A percentile compares a stretch with the other conserved stretches of the same genome.
Conservation (phyloP, 2,329 filamentous ascomycete species). For the Clonostachys rhizophaga region DNA sequence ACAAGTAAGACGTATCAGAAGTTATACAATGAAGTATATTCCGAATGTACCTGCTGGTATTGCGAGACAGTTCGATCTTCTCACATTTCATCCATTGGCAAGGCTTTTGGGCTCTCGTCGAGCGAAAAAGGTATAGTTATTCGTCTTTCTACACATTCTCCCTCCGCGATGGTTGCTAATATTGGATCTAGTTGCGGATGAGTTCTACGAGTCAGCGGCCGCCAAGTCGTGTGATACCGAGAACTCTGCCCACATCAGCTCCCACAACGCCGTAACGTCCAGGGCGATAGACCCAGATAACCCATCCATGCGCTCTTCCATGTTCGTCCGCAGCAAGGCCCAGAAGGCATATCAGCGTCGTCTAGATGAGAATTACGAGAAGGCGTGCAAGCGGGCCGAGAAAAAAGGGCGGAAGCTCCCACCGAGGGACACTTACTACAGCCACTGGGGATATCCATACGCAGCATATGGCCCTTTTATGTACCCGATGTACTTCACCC, state of each 20-base stretch:
- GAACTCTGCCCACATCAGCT: not conserved
- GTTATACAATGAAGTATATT: constrained; percentile 62
- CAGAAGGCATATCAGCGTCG: constrained; percentile 13
- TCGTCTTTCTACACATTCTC: no score
- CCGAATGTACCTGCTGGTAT: constrained; percentile 79
- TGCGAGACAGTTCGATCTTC: constrained; percentile 53
- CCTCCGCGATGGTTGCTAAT: no score
- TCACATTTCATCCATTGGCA: constrained; percentile 43
- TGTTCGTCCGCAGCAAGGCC: not conserved
- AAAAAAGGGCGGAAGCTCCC: constrained; percentile 44
- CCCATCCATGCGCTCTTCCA: not conserved
- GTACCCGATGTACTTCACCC: not conserved
- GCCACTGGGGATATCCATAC: constrained; percentile 50
- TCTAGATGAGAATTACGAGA: constrained; percentile 52
- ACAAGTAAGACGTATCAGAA: constrained; percentile 68
- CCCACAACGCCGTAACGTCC: not conserved
- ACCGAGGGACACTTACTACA: constrained; percentile 40
- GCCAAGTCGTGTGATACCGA: not conserved
- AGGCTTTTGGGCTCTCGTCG: constrained; percentile 22
- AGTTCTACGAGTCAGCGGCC: not conserved
- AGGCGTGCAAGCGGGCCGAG: constrained; percentile 42
- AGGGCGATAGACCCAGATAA: not conserved
- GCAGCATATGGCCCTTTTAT: not conserved
- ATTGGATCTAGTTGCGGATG: not conserved
- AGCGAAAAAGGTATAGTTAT: not conserved